These are phyloP conservation scores for sorghum (Sorghum bicolor) DNA, from an alignment of 176 grass and related monocot genomes.

Conservation along the genomic window Sorghum_bicolor_NCBIv3 NC_012870.2:7984001-7984500, in stretches of 20 bases:
- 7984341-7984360: constrained; percentile 65
- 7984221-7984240: constrained; percentile 49
- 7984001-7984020: constrained; percentile 54
- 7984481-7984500: constrained; percentile 46
- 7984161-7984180: constrained; percentile 20
- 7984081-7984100: constrained; percentile 46
- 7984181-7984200: neutral
- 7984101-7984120: constrained; percentile 39
- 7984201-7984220: neutral
- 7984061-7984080: constrained; percentile 43
- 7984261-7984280: constrained; percentile 57
- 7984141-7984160: constrained; percentile 52
- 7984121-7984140: constrained; percentile 52
- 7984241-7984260: constrained; percentile 52
- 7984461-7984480: constrained; percentile 58
- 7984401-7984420: constrained; percentile 69
- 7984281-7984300: constrained; percentile 56
- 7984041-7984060: constrained; percentile 65
- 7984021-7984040: constrained; percentile 78
- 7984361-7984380: constrained; percentile 50
- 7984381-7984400: constrained; percentile 40
- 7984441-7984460: neutral
- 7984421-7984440: constrained; percentile 8
- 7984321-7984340: constrained; percentile 57
- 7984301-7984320: constrained; percentile 59